Conservation (phyloP, 163 green algal species). For the Scenedesmus sp. region DNA sequence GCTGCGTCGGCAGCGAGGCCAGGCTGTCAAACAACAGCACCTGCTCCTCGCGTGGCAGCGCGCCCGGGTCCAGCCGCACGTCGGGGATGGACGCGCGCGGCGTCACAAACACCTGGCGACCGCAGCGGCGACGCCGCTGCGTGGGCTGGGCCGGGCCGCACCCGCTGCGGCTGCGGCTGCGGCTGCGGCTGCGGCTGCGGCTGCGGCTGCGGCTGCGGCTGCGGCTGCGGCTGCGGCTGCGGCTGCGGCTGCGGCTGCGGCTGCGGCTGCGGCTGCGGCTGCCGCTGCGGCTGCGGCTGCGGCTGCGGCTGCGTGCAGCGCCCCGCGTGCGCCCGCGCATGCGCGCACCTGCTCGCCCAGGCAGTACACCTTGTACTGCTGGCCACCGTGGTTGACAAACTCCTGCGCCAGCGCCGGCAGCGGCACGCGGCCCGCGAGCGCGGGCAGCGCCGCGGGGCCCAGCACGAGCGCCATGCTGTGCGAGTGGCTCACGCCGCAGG, state of each 20-base stretch:
- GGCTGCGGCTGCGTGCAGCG: too few relatives aligned
- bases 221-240: too few relatives aligned
- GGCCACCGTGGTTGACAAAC: slow-evolving; percentile 80
- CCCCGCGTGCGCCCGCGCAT: not conserved
- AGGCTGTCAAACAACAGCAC: slow-evolving; percentile 60
- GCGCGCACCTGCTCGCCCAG: slow-evolving; percentile 63
- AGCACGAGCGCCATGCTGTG: slow-evolving; percentile 76
- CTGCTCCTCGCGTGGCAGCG: slow-evolving; percentile 17
- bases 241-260: too few relatives aligned
- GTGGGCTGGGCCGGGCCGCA: too few relatives aligned
- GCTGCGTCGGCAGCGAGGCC: slow-evolving; percentile 53
- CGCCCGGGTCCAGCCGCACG: not conserved
- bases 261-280: too few relatives aligned
- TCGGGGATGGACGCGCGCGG: slow-evolving; percentile 59
- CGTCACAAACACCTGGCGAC: slow-evolving; percentile 61
- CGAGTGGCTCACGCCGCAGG: slow-evolving; percentile 66
- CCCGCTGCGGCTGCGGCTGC: not conserved
- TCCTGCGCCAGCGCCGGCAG: slow-evolving; percentile 72
- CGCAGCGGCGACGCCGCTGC: too few relatives aligned
- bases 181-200: too few relatives aligned
- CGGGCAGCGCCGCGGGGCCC: slow-evolving; percentile 20
- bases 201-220: too few relatives aligned
- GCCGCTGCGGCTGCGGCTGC: too few relatives aligned
- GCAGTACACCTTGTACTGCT: slow-evolving; percentile 83
- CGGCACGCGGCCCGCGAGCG: slow-evolving; percentile 17